These are phyloP conservation scores for Ganoderma boninense DNA, from an alignment of 1,284 basidiomycete species.

Conservation along the genomic window DNA sequence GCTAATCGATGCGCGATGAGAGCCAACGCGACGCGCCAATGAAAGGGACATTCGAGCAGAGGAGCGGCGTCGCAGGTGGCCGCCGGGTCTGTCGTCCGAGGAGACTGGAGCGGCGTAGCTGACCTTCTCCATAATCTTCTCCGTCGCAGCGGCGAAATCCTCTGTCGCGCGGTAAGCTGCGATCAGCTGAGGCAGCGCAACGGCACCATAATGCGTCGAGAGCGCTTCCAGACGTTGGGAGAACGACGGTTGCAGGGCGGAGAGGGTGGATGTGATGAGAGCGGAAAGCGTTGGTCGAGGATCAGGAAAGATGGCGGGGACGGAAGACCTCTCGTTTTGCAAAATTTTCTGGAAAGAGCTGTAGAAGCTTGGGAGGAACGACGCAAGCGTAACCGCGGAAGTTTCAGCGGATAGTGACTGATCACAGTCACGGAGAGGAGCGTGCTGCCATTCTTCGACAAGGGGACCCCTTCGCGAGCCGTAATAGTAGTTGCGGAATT, in stretches of 20 bases:
- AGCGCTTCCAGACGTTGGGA: constrained; percentile 78
- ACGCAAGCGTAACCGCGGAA: constrained; percentile 53
- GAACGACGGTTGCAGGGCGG: constrained; percentile 81
- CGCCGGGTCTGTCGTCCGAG: constrained; percentile 16
- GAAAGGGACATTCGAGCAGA: constrained; percentile 82
- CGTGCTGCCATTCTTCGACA: constrained; percentile 74
- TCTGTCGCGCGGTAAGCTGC: constrained; percentile 77
- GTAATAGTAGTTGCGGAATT: constrained; percentile 94
- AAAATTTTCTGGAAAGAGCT: constrained; percentile 71
- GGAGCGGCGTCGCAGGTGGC: constrained; percentile 48
- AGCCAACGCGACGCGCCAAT: constrained; percentile 62
- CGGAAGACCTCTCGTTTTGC: constrained; percentile 74
- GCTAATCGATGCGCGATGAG: constrained; percentile 47
- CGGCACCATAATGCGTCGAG: constrained; percentile 67
- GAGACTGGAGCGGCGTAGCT: constrained; percentile 50
- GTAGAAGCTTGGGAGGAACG: constrained; percentile 82
- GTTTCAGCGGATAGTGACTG: constrained; percentile 37
- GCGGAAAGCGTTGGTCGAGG: constrained; percentile 77
- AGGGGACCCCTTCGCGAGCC: constrained; percentile 76
- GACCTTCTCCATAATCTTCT: constrained; percentile 81
- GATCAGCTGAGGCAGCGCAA: constrained; percentile 76
- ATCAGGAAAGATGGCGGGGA: constrained; percentile 86
- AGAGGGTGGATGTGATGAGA: constrained; percentile 84
- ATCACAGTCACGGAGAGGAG: constrained; percentile 59
- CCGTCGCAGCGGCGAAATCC: constrained; percentile 77